Conservation (phyloP, 2,329 filamentous ascomycete species). For the Fusarium transvaalense region DNA sequence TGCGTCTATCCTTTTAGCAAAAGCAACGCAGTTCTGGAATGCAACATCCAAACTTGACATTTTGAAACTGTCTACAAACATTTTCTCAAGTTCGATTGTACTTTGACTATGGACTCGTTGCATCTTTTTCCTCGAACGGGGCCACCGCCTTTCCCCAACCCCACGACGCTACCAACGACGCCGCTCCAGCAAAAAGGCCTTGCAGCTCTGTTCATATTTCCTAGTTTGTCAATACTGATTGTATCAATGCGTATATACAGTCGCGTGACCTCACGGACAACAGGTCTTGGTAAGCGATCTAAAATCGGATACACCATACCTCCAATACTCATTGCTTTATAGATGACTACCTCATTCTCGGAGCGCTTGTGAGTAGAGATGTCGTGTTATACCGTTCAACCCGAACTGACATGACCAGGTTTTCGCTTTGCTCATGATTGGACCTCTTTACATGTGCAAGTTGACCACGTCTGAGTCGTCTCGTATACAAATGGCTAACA, state of each 20-base stretch:
- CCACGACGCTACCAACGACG: conserved; percentile 50
- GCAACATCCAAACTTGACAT: not conserved
- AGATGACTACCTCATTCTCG: conserved; percentile 36
- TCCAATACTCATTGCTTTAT: not conserved
- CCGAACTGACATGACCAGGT: conserved; percentile 20
- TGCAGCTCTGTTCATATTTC: conserved; percentile 52
- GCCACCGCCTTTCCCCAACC: conserved; percentile 43
- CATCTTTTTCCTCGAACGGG: conserved; percentile 26
- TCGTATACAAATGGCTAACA: accelerated
- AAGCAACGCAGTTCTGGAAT: not conserved
- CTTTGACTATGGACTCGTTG: conserved; percentile 16
- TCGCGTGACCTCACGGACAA: conserved; percentile 46
- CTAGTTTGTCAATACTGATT: conserved; percentile 47
- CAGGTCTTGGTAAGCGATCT: conserved; percentile 41
- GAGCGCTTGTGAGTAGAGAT: conserved; percentile 16
- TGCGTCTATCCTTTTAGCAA: not conserved
- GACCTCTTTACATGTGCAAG: conserved; percentile 38
- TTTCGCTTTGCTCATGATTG: conserved; percentile 36
- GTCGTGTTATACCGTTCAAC: accelerated
- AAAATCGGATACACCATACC: not conserved
- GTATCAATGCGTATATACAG: conserved; percentile 47
- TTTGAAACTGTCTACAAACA: not conserved
- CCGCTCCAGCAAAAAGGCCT: conserved; percentile 50
- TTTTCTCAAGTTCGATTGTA: not conserved
- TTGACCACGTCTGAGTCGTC: accelerated